Evolutionary conservation across 148 eudicot species (phyloP).

Genomic region (Talinum fruticosum): DNA sequence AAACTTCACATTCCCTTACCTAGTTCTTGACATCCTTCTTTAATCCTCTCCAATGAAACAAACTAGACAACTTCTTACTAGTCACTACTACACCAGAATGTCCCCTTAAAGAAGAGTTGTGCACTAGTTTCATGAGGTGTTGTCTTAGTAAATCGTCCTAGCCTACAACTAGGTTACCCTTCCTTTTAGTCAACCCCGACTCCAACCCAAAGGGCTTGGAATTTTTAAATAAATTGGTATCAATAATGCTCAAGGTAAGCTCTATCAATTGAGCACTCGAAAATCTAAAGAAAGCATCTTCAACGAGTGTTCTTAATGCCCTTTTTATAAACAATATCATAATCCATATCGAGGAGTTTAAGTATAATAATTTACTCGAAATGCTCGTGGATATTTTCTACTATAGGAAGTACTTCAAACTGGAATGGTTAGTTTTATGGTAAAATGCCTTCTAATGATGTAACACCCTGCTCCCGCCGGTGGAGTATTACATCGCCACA

Average conservation of each 20-base stretch:
- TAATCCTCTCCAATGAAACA: not conserved
- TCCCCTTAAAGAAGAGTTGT: not conserved
- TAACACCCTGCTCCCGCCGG: no score
- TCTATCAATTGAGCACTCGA: not conserved
- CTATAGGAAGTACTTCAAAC: not conserved
- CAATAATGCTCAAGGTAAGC: not conserved
- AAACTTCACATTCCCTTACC: not conserved
- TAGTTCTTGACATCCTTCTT: not conserved
- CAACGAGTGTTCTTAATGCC: not conserved
- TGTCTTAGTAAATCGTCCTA: not conserved
- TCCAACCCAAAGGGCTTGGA: not conserved
- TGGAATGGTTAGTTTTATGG: not conserved
- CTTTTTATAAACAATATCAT: not conserved
- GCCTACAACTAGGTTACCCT: not conserved
- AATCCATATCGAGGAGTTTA: not conserved
- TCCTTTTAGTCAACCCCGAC: not conserved
- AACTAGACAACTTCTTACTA: not conserved
- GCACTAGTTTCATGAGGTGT: not conserved
- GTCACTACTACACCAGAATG: not conserved
- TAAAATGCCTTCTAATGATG: no score
- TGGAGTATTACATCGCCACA: no score
- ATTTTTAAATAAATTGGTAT: not conserved
- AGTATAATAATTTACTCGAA: no score
- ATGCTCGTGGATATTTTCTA: not conserved
- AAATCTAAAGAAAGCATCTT: not conserved